These are phyloP conservation scores for Trichoderma atroviride DNA, from an alignment of 2,329 filamentous ascomycete species.

Conservation along the genomic window DNA sequence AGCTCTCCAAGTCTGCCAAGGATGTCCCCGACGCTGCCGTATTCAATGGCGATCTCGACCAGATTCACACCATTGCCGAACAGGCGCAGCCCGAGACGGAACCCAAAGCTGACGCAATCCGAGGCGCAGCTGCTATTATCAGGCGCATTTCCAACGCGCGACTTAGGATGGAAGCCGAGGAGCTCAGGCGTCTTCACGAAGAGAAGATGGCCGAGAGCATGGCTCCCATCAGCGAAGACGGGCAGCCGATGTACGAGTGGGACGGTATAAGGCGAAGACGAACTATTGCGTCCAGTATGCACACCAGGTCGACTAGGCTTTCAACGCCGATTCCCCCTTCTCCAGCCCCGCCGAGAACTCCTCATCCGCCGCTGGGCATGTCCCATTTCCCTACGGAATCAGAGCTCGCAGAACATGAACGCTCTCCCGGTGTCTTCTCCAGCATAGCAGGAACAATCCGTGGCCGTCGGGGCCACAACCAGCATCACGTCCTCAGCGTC, in stretches of 20 bases:
- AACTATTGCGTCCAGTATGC: constrained; percentile 50
- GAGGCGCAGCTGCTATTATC: constrained; percentile 85
- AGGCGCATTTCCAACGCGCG: constrained; percentile 77
- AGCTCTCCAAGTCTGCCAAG: constrained; percentile 97
- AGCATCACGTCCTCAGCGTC: constrained; percentile 38
- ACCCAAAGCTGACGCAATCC: constrained; percentile 93
- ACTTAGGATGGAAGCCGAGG: constrained; percentile 76
- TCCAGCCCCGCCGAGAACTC: constrained; percentile 30
- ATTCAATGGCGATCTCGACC: constrained; percentile 89
- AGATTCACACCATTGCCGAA: constrained; percentile 92
- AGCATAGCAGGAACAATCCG: constrained; percentile 60
- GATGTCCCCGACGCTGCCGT: constrained; percentile 93
- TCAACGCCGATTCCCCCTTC: constrained; percentile 32
- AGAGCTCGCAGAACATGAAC: constrained; percentile 58
- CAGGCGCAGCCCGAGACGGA: constrained; percentile 96
- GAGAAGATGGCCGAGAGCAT: constrained; percentile 74
- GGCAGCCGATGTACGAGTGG: constrained; percentile 74
- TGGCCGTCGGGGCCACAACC: constrained; percentile 33
- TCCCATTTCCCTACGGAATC: constrained; percentile 72
- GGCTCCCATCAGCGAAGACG: constrained; percentile 76
- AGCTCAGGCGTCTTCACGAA: constrained; percentile 75
- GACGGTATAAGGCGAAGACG: constrained; percentile 81
- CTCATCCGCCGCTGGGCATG: constrained; percentile 69
- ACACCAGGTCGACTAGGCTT: constrained; percentile 35
- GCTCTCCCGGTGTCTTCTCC: constrained; percentile 51